Percentiles rank a stretch among this genome's conserved stretches.
Evolutionary conservation across 257 asterid species (phyloP).

Genomic region (Perilla frutescens): DNA sequence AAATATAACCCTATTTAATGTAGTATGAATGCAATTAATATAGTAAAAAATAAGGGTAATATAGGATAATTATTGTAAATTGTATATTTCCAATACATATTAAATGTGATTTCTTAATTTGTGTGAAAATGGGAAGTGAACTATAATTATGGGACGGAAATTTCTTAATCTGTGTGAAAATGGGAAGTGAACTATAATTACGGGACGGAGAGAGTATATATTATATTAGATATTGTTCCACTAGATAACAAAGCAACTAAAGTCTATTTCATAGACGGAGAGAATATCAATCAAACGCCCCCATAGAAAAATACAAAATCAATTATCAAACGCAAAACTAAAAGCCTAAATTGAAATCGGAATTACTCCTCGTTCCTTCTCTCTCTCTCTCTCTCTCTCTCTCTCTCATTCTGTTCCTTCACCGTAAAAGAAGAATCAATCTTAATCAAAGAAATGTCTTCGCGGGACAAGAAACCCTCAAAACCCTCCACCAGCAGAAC

Average conservation of each 20-base stretch:
- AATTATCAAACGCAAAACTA: not conserved
- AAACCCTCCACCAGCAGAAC: slow-evolving; percentile 58
- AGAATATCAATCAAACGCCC: not conserved
- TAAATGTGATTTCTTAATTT: no score
- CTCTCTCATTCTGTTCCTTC: not conserved
- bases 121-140: no score
- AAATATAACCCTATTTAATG: no score
- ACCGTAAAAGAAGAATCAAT: not conserved
- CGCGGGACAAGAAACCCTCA: slow-evolving; percentile 83
- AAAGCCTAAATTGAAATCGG: not conserved
- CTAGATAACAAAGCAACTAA: not conserved
- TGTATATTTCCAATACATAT: no score
- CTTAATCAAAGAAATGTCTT: slow-evolving; percentile 50
- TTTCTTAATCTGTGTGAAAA: no score
- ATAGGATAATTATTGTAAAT: no score
- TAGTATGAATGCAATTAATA: no score
- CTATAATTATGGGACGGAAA: no score
- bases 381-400: not conserved
- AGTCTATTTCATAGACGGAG: not conserved
- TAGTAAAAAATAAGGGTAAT: no score
- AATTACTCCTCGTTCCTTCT: not conserved
- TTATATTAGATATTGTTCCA: not conserved
- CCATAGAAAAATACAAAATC: no score
- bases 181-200: no score
- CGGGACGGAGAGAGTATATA: no score